Base-by-base conservation (phyloP, 495 filamentous ascomycete genomes). In the Penicillium turbatum region DNA sequence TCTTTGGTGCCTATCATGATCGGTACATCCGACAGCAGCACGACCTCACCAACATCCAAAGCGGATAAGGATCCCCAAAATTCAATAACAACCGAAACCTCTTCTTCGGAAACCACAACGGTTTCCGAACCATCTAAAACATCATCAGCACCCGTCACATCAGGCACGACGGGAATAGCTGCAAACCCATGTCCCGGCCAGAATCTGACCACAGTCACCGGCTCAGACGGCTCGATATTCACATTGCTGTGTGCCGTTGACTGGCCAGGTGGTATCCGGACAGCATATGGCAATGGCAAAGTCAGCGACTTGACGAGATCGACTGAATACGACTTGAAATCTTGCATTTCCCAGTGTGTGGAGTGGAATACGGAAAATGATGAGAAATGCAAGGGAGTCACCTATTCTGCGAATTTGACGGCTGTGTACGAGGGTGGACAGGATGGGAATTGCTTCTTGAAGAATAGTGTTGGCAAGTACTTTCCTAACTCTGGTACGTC, bases 381-480 rank as follows among this genome's bases (percentile, higher is more conserved):
- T 9, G 35, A 11, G 19, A 17, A 32, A 24, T 54, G 51, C 17
- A 54, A 32, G 16, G 51, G 42, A 9, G 44, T 54, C 3, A 21
- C 47, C 6, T 54, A 54, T 26, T 29, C 42, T 24, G 51, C 51
- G 13, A 54, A 54, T 27, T 29, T 54, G 43, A 54, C 51, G 0
- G 51, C 51, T 36, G 7, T 42, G 17, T 54, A 26, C 15, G 43
- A 41, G 5, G 51, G 51, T 21, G 51, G 51, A 47, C 51, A 54
- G 12, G 51, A 26, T 15, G 51, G 51, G 2, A 54, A 54, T 40
- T 54, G 51, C 19, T 54, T 54, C 35, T 27, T 54, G 51, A 54
- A 54, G 6, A 40, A 19, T 29, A 26, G 21, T 6, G 17, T 54
- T 5, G 51, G 51, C 15, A 43, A 8, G 9, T 54, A 54, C 24